phyloP scores from a whole-genome alignment of 352 stramenopile genomes.

The Globisporangium cederbergense region DNA sequence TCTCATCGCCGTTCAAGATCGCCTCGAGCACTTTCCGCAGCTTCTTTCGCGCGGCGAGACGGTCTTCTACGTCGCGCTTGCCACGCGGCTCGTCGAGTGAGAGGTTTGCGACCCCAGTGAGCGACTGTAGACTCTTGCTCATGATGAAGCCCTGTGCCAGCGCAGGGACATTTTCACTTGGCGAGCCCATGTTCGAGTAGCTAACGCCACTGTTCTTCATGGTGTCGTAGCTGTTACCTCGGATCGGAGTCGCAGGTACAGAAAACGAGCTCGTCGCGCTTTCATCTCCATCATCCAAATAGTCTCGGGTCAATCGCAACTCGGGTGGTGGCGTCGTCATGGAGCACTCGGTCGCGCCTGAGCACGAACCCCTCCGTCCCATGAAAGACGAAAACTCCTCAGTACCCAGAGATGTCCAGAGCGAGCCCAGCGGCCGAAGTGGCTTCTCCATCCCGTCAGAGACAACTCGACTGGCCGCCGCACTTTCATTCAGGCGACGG shows the following conservation, averaged over 20 bases:
- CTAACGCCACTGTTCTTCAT: background rate
- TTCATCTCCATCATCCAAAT: background rate
- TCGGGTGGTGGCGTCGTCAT: conserved; percentile 12
- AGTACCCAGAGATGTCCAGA: conserved; percentile 8
- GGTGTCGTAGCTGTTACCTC: conserved; percentile 4
- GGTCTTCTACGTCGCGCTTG: conserved; percentile 8
- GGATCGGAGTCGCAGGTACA: background rate
- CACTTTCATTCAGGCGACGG: conserved; percentile 4
- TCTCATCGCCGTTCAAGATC: conserved; percentile 9
- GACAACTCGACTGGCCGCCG: background rate
- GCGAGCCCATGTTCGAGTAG: conserved; percentile 7
- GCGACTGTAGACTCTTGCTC: conserved; percentile 27
- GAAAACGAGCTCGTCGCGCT: background rate
- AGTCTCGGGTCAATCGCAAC: background rate
- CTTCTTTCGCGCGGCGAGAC: conserved; percentile 15
- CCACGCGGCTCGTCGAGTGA: conserved; percentile 10
- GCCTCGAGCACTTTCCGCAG: conserved; percentile 14
- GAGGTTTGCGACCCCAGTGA: conserved; percentile 24
- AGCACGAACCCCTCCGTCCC: background rate
- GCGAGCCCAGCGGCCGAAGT: conserved; percentile 1
- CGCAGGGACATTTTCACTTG: background rate
- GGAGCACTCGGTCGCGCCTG: conserved; percentile 2
- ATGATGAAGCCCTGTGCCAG: conserved; percentile 17
- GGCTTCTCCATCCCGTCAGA: conserved; percentile 15
- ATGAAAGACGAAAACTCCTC: conserved; percentile 9